Base-by-base conservation (phyloP, 2,329 filamentous ascomycete species). In the Alternaria conjuncta region DNA sequence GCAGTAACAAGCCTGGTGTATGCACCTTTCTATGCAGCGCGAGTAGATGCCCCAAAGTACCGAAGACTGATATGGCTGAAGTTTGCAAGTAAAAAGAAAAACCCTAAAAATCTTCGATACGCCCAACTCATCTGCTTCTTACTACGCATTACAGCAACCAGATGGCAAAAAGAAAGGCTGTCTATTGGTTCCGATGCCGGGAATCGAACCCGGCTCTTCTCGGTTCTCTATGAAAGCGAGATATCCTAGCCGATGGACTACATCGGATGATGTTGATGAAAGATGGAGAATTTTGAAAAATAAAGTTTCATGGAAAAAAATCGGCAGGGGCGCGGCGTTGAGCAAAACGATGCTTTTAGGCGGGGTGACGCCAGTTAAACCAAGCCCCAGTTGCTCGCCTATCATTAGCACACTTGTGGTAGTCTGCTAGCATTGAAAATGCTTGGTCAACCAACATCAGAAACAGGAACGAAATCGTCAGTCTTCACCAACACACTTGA, bases 211-310 rank as follows among this genome's bases (percentile, higher is more conserved):
- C 59, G 59, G 59, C 59, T 56, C 59, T 56, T 57, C 59, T 57
- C 59, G 59, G 26, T 56, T 57, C 59, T 57, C 59, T 54, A 20
- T 61, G 59, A 61, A 61, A 61, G 59, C 59, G 59, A 57, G 59
- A 57, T 57, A 61, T 61, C 59, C 59, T 61, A 61, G 54, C 59
- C 59, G 59, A 61, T 61, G 47, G 59, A 61, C 59, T 56, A 61
- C 18, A 36, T 43, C 46, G 59, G 59, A 61, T 30, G 10, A 30
- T 28, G 21, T n/a, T n/a, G n/a, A n/a, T n/a, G n/a, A n/a, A n/a
- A n/a, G n/a, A n/a, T n/a, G n/a, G n/a, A n/a, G n/a, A n/a, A n/a
- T n/a, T n/a, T n/a, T n/a, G n/a, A n/a, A n/a, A n/a, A n/a, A n/a
- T n/a, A n/a, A n/a, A n/a, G n/a, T n/a, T n/a, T n/a, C n/a, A n/a